Evolutionary conservation across 2,329 filamentous ascomycete genomes (phyloP).

Genomic region (Botrytis fragariae): DNA sequence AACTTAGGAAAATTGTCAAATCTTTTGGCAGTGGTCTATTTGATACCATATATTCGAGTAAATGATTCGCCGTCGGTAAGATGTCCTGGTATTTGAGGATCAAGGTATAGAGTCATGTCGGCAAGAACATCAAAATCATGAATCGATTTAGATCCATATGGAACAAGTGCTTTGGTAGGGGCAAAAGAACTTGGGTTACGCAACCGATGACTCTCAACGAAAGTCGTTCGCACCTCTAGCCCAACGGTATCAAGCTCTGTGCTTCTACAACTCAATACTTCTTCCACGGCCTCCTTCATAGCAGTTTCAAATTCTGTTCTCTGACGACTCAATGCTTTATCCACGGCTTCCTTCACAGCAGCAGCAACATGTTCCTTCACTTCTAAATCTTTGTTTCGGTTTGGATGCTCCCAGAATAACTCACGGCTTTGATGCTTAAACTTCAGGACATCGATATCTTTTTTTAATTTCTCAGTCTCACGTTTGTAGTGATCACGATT

Average conservation of each 20-base stretch:
- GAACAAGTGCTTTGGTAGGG: neutral
- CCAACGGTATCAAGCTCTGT: neutral
- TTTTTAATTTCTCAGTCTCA: neutral
- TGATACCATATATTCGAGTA: neutral
- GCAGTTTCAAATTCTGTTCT: neutral
- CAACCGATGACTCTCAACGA: neutral
- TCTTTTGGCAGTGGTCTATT: neutral
- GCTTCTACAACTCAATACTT: neutral
- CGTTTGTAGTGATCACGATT: neutral
- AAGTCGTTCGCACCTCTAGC: neutral
- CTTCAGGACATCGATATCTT: neutral
- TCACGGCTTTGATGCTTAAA: neutral
- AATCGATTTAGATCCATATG: neutral
- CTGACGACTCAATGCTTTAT: neutral
- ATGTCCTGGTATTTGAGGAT: neutral
- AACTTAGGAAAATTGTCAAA: neutral
- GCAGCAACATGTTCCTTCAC: neutral
- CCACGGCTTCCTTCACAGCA: neutral
- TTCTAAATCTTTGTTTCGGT: too few species aligned
- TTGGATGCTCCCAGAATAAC: neutral
- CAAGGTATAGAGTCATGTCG: neutral
- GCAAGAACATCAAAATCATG: neutral
- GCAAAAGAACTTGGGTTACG: neutral
- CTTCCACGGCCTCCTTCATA: neutral
- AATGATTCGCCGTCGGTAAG: neutral